These are phyloP conservation scores for Lupinus albus DNA, from an alignment of 306 rosid species.

Conservation along the genomic window DNA sequence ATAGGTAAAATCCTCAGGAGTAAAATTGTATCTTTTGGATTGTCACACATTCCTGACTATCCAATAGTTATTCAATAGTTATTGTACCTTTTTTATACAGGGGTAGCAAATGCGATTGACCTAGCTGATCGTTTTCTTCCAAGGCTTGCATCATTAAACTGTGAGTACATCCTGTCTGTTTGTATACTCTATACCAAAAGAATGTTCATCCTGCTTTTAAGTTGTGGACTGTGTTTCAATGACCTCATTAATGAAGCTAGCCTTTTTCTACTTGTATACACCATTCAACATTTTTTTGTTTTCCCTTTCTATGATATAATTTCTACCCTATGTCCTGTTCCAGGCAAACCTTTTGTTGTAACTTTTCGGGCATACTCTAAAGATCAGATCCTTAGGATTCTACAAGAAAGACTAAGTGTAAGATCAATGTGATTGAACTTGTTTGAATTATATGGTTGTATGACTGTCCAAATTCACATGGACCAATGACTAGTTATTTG, in stretches of 20 bases:
- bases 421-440: constrained; percentile 40
- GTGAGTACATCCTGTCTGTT: constrained; percentile 54
- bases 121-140: constrained; percentile 96
- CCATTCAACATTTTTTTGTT: not conserved
- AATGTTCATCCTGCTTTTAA: not conserved
- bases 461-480: not conserved
- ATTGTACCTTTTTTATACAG: constrained; percentile 46
- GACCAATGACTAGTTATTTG: not conserved
- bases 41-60: not conserved
- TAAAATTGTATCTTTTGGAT: not conserved
- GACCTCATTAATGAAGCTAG: constrained; percentile 1
- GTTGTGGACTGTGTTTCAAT: constrained; percentile 13
- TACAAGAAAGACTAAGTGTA: constrained; percentile 75
- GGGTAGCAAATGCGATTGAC: constrained; percentile 92
- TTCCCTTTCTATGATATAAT: not conserved
- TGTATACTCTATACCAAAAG: not conserved
- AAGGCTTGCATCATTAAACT: constrained; percentile 77
- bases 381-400: constrained; percentile 85
- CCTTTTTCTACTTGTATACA: constrained; percentile 20
- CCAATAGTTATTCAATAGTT: not conserved
- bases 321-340: constrained; percentile 24
- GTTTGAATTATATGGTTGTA: not conserved
- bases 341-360: constrained; percentile 82
- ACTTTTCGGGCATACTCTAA: constrained; percentile 76
- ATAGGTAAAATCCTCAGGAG: constrained; percentile 57